phyloP scores from a whole-genome alignment of 2,329 filamentous ascomycete species.

The Phialophora expanda region DNA sequence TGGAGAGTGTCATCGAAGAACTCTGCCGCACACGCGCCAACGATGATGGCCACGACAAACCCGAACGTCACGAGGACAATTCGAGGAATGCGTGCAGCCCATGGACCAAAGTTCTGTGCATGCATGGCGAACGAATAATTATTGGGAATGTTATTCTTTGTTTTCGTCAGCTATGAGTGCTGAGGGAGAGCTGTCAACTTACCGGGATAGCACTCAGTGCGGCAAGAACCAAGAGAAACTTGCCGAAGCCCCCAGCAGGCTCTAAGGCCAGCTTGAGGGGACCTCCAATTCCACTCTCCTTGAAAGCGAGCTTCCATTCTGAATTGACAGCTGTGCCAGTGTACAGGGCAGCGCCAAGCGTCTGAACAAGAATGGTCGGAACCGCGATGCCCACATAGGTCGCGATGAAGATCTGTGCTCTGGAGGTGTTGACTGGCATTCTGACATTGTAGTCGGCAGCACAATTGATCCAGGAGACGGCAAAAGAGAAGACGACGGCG shows the following conservation, averaged over 20 bases:
- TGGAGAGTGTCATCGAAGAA: conserved; percentile 18
- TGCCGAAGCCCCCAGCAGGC: conserved; percentile 18
- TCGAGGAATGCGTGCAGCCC: conserved; percentile 15
- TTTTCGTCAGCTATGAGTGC: background rate
- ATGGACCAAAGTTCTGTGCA: conserved; percentile 20
- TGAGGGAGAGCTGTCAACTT: conserved; percentile 1
- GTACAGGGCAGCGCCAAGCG: conserved; percentile 14
- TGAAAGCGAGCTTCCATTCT: conserved; percentile 17
- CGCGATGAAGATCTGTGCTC: conserved; percentile 16
- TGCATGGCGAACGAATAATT: conserved; percentile 22
- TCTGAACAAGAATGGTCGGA: conserved; percentile 15
- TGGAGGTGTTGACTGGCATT: conserved; percentile 45
- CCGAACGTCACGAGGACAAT: conserved; percentile 14
- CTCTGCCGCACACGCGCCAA: conserved; percentile 14
- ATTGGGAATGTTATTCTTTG: conserved; percentile 18
- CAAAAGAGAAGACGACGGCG: conserved; percentile 47
- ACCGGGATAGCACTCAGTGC: conserved; percentile 20
- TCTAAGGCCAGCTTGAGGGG: conserved; percentile 17
- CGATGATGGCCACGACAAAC: conserved; percentile 13
- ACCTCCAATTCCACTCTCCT: conserved; percentile 13
- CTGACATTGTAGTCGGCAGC: conserved; percentile 49
- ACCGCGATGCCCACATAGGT: conserved; percentile 18
- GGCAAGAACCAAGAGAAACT: conserved; percentile 16
- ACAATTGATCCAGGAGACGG: conserved; percentile 48
- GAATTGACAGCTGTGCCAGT: conserved; percentile 15